Evolutionary conservation across 2,329 filamentous ascomycete species (phyloP), one percentile per base, ranked within the genome.

Genomic region (Calycina herbarum): DNA sequence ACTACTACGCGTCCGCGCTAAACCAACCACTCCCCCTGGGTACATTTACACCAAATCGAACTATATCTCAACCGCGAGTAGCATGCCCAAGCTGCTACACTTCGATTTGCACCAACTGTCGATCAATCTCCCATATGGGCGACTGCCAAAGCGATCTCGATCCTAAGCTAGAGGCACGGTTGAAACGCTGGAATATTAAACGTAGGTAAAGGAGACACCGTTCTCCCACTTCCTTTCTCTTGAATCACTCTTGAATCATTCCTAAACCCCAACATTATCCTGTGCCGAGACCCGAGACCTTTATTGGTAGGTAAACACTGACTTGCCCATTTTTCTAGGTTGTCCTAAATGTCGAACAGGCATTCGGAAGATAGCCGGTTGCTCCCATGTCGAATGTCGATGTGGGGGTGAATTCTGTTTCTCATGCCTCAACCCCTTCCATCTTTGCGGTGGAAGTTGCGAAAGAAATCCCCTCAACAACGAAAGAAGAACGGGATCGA

Each of bases 351-450:
- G 82, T 66, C 75, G 77, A 1, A 75, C 79, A n/a, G 82, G 79
- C 8, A 73, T 84, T 17, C 77, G 78, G 67, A 77, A 78, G 62
- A 82, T 83, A 78, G 80, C 70, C 65, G 83, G 82, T 6, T 85
- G 82, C 69, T 71, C 73, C 40, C 80, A 83, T 60, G 79, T 85
- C 69, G 72, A 77, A 62, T 85, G 82, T 64, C 73, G 75, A 15
- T 85, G 83, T 63, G 81, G 82, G 13, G 80, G 80, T 8, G 78
- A 82, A 61, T 85, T 80, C 73, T 85, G 83, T 72, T 85, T 79
- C 77, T 68, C 70, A 7, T 85, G 82, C 63, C 64, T 74, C 42
- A 59, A 68, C 31, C 70, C 75, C 0, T 75, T 78, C 5, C 71
- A 78, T 2, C 67, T 73, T 1, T 70, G 67, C 54, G 59, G 60